A percentile compares a stretch with the other conserved stretches of the same genome.
Evolutionary conservation across 2,329 filamentous ascomycete genomes (phyloP).

Genomic region (Talaromyces sp.): DNA sequence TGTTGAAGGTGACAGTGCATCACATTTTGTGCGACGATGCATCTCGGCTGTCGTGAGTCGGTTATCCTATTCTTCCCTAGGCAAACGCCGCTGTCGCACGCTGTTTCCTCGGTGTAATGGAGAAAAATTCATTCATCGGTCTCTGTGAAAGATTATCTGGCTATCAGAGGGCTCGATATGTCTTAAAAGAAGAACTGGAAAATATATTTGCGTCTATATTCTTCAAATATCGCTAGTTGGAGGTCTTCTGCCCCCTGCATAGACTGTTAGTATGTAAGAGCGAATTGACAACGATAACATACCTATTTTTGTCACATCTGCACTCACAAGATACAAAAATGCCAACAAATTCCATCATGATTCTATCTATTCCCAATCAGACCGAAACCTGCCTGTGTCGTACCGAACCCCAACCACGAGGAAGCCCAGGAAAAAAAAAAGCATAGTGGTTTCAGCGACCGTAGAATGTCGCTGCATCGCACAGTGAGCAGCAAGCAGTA

Average conservation of each 20-base stretch:
- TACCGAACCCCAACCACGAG: neutral
- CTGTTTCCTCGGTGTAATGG: neutral
- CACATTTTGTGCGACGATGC: neutral
- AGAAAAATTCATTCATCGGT: neutral
- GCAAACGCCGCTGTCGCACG: neutral
- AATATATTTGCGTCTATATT: neutral
- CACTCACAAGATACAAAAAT: neutral
- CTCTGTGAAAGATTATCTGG: neutral
- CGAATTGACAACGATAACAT: neutral
- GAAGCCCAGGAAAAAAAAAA: neutral
- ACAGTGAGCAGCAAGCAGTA: neutral
- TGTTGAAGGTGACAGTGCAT: neutral
- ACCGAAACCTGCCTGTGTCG: neutral
- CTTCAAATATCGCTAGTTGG: neutral
- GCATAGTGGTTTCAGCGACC: neutral
- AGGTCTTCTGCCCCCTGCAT: neutral
- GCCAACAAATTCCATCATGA: neutral
- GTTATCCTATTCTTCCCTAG: neutral
- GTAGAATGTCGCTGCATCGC: neutral
- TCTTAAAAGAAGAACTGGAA: neutral
- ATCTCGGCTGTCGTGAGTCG: neutral
- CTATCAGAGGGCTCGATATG: neutral
- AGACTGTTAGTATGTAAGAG: neutral
- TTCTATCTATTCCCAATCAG: neutral
- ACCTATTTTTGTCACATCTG: neutral